Evolutionary conservation across 352 stramenopile genomes (phyloP).

Genomic region (Phytophthora idaei): DNA sequence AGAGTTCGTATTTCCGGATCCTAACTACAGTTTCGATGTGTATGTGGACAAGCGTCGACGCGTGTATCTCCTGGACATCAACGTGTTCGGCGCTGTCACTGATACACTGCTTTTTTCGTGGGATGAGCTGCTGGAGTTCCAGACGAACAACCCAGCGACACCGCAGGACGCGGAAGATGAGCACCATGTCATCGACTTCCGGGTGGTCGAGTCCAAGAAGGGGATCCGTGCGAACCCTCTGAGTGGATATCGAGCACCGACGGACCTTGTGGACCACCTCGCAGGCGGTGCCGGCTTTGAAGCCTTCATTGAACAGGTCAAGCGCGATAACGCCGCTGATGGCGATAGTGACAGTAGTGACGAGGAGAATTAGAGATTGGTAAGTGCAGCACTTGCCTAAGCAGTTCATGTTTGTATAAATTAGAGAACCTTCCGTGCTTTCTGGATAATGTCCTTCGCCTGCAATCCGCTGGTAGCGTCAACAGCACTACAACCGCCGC

Average conservation of each 20-base stretch:
- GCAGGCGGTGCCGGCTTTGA: slow-evolving; percentile 75
- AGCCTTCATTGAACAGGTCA: slow-evolving; percentile 84
- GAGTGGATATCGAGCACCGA: slow-evolving; percentile 84
- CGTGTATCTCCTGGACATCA: slow-evolving; percentile 95
- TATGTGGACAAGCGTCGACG: slow-evolving; percentile 94
- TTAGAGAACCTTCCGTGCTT: slow-evolving; percentile 35
- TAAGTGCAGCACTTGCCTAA: slow-evolving; percentile 27
- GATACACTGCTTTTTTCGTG: slow-evolving; percentile 95
- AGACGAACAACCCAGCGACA: slow-evolving; percentile 16
- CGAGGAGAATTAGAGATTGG: slow-evolving; percentile 30
- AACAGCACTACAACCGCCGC: too few relatives aligned
- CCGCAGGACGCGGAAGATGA: slow-evolving; percentile 43
- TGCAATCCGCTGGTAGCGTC: background rate
- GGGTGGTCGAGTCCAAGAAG: slow-evolving; percentile 71
- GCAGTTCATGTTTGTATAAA: slow-evolving; percentile 38
- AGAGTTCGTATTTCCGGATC: slow-evolving; percentile 58
- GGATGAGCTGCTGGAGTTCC: slow-evolving; percentile 73
- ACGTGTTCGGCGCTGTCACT: slow-evolving; percentile 92
- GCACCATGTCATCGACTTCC: slow-evolving; percentile 72
- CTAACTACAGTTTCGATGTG: slow-evolving; percentile 93
- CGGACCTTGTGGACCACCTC: slow-evolving; percentile 83
- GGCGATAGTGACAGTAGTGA: slow-evolving; percentile 29
- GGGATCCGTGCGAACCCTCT: slow-evolving; percentile 69
- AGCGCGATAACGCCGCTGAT: slow-evolving; percentile 60
- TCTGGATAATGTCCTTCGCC: slow-evolving; percentile 13